phyloP scores from a whole-genome alignment of 108 stramenopile genomes.

The Cyclostephanos invisitatus region DNA sequence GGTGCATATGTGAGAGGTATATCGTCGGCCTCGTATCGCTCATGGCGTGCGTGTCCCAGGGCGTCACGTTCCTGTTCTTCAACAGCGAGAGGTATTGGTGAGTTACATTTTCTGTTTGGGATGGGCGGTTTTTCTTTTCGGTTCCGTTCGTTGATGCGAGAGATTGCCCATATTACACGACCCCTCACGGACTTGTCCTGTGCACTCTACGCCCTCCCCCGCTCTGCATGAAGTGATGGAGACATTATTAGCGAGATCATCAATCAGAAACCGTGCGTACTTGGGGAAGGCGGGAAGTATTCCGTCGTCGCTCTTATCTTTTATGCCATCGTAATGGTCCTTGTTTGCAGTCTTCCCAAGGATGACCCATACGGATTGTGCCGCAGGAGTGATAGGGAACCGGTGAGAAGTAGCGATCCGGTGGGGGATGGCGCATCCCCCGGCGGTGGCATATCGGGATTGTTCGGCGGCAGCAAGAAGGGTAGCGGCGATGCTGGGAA shows the following conservation, averaged over 20 bases:
- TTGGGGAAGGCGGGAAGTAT: conserved; percentile 17
- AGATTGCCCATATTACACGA: too few relatives aligned
- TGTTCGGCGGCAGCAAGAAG: neutral
- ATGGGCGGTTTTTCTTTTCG: neutral
- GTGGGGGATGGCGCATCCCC: conserved; percentile 2
- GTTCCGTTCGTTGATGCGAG: too few relatives aligned
- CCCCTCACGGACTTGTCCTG: neutral
- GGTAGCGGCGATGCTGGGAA: conserved; percentile 5
- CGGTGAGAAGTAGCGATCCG: conserved; percentile 2
- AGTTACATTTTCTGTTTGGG: neutral
- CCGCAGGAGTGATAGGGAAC: conserved; percentile 13
- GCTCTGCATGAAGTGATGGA: conserved; percentile 19
- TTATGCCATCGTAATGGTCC: conserved; percentile 20
- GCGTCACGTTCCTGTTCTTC: conserved; percentile 35
- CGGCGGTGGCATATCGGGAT: neutral
- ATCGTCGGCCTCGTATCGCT: conserved; percentile 19
- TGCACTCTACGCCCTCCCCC: neutral
- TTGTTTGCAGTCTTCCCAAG: conserved; percentile 28
- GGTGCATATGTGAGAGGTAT: conserved; percentile 26
- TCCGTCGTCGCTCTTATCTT: conserved; percentile 24
- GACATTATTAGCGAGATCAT: conserved; percentile 40
- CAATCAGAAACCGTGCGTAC: conserved; percentile 27
- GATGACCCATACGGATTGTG: conserved; percentile 32
- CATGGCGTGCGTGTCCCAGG: conserved; percentile 31
- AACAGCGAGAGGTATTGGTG: conserved; percentile 44